A percentile compares a stretch with the other conserved stretches of the same genome.
phyloP scores from a whole-genome alignment of 225 moss, liverwort and hornwort species.

The Bryum argenteum region DNA sequence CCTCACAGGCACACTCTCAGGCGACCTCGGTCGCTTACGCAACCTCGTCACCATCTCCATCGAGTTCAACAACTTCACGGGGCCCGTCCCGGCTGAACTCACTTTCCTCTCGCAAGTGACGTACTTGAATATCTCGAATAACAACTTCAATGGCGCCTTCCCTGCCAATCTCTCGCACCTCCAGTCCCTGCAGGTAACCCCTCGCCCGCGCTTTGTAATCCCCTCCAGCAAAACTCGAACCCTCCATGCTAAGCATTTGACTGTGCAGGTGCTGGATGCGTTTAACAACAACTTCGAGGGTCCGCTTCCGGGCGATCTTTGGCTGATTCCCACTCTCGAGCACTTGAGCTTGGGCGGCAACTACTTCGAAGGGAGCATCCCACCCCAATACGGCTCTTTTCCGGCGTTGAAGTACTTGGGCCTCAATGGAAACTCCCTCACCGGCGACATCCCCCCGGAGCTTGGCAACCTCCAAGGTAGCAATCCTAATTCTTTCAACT shows the following conservation, averaged over 20 bases:
- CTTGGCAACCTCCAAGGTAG: conserved; percentile 76
- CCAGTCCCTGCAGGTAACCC: conserved; percentile 51
- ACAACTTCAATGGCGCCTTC: conserved; percentile 51
- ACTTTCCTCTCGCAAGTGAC: conserved; percentile 43
- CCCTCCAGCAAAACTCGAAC: no score
- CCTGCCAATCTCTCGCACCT: conserved; percentile 62
- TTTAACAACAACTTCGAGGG: conserved; percentile 90
- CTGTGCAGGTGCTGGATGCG: conserved; percentile 61
- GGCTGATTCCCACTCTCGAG: conserved; percentile 51
- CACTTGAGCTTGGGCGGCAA: conserved; percentile 83
- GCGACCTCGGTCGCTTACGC: conserved; percentile 40
- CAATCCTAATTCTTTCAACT: background rate
- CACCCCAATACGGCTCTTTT: conserved; percentile 68
- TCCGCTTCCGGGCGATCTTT: conserved; percentile 58
- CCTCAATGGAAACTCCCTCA: conserved; percentile 74
- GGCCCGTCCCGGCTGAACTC: conserved; percentile 52
- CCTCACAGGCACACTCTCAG: conserved; percentile 53
- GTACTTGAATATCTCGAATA: conserved; percentile 68
- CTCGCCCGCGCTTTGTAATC: no score
- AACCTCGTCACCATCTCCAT: conserved; percentile 54
- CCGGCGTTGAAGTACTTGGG: conserved; percentile 62
- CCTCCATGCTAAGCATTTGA: background rate
- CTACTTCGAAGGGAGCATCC: conserved; percentile 68
- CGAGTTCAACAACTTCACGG: conserved; percentile 80
- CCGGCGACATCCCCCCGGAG: conserved; percentile 68